Evolutionary conservation across 768 basidiomycete species (phyloP).

Genomic region (Neoboletus brunneissimus): DNA sequence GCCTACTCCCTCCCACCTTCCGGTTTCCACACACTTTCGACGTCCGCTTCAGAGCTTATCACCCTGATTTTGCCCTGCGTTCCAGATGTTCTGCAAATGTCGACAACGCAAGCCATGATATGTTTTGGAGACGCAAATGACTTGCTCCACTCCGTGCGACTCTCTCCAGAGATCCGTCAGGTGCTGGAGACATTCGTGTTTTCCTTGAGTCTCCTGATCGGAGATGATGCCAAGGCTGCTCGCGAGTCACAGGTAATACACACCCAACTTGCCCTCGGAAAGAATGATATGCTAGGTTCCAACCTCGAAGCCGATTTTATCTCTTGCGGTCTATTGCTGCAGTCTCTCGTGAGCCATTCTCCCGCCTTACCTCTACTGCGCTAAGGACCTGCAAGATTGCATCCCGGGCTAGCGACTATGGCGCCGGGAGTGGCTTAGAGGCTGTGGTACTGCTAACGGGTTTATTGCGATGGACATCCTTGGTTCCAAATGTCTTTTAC

Average conservation of each 20-base stretch:
- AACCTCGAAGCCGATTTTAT: slow-evolving; percentile 64
- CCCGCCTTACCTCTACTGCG: not conserved
- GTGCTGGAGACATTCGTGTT: slow-evolving; percentile 59
- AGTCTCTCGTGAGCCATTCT: slow-evolving; percentile 51
- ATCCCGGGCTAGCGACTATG: slow-evolving; percentile 57
- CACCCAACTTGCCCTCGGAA: slow-evolving; percentile 57
- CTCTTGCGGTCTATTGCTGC: slow-evolving; percentile 58
- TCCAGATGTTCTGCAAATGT: slow-evolving; percentile 58
- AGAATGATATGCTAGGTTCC: slow-evolving; percentile 53
- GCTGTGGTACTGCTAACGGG: slow-evolving; percentile 54
- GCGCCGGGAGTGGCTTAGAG: slow-evolving; percentile 55
- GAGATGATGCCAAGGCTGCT: slow-evolving; percentile 68
- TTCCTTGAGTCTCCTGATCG: slow-evolving; percentile 57
- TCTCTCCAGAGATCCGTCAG: slow-evolving; percentile 52
- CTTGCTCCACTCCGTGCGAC: slow-evolving; percentile 49
- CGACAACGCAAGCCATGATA: slow-evolving; percentile 56
- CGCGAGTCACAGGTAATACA: slow-evolving; percentile 73
- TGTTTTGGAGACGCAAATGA: slow-evolving; percentile 49
- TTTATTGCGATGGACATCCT: slow-evolving; percentile 58
- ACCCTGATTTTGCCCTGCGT: slow-evolving; percentile 60
- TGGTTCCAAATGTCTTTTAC: slow-evolving; percentile 62
- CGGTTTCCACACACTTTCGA: slow-evolving; percentile 52
- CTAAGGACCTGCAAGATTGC: slow-evolving; percentile 43
- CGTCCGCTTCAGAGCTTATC: slow-evolving; percentile 63
- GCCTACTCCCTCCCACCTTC: slow-evolving; percentile 52